phyloP scores from a whole-genome alignment of 2,329 filamentous ascomycete genomes.

The Clathrospora elynae region DNA sequence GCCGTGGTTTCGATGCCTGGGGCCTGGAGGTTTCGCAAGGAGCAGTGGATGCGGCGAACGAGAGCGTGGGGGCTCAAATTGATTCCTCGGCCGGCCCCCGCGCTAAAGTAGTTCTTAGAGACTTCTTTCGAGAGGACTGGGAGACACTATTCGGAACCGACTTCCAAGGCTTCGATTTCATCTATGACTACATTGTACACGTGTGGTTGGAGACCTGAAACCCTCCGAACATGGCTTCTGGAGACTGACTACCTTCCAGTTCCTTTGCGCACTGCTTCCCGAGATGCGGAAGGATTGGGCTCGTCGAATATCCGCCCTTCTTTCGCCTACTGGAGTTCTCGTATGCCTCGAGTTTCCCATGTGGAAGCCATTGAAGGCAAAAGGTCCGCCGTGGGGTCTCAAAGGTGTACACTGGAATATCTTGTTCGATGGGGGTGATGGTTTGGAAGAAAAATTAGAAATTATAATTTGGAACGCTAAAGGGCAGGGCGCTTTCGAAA shows the following conservation, averaged over 20 bases:
- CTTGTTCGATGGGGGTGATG: slow-evolving; percentile 17
- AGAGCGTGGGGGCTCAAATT: slow-evolving; percentile 19
- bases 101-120: slow-evolving; percentile 62
- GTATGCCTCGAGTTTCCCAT: slow-evolving; percentile 76
- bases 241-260: slow-evolving; percentile 46
- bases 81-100: slow-evolving; percentile 3
- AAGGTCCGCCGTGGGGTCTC: slow-evolving; percentile 75
- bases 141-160: slow-evolving; percentile 44
- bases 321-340: slow-evolving; percentile 57
- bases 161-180: slow-evolving; percentile 57
- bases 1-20: slow-evolving; percentile 73
- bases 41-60: slow-evolving; percentile 40
- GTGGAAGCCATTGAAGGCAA: slow-evolving; percentile 65
- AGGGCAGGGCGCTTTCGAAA: slow-evolving; percentile 15
- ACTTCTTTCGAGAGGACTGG: slow-evolving; percentile 68
- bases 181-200: slow-evolving; percentile 64
- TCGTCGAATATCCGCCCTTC: slow-evolving; percentile 58
- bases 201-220: background rate
- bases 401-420: slow-evolving; percentile 47
- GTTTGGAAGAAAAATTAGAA: slow-evolving; percentile 17
- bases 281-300: slow-evolving; percentile 61
- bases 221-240: background rate
- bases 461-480: slow-evolving; percentile 4
- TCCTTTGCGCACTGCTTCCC: slow-evolving; percentile 63
- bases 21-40: slow-evolving; percentile 69